These are phyloP conservation scores for Solanum lignicaule DNA, from an alignment of 257 asterid genomes.

Conservation along the genomic window DNA sequence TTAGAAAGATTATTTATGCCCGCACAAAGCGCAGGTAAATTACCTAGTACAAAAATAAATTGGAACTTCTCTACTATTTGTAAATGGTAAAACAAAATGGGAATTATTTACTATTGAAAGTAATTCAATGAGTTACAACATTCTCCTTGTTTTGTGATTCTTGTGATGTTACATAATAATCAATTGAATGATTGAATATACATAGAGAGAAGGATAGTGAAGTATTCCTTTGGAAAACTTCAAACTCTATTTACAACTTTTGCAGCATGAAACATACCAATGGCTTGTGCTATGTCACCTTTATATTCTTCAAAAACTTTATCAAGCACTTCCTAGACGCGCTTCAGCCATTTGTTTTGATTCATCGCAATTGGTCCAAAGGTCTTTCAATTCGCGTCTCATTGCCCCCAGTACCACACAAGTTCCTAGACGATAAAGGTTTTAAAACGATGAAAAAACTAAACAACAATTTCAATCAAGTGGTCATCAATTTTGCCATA, in stretches of 20 bases:
- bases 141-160: neutral
- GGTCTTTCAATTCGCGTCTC: conserved; percentile 65
- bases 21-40: too few species aligned
- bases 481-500: conserved; percentile 12
- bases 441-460: conserved; percentile 2
- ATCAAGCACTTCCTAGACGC: conserved; percentile 3
- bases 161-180: neutral
- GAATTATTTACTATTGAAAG: neutral
- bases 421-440: conserved; percentile 33
- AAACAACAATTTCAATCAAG: neutral
- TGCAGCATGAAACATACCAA: neutral
- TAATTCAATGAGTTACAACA: neutral
- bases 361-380: conserved; percentile 45
- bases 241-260: neutral
- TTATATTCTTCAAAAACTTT: neutral
- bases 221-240: neutral
- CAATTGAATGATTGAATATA: neutral
- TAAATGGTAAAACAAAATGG: neutral
- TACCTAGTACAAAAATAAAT: neutral
- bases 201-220: neutral
- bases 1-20: too few species aligned
- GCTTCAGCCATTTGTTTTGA: conserved; percentile 8
- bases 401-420: conserved; percentile 58
- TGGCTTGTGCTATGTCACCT: neutral
- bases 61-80: neutral